Evolutionary conservation across 306 rosid species (phyloP).

Genomic region (Sesbania bispinosa): DNA sequence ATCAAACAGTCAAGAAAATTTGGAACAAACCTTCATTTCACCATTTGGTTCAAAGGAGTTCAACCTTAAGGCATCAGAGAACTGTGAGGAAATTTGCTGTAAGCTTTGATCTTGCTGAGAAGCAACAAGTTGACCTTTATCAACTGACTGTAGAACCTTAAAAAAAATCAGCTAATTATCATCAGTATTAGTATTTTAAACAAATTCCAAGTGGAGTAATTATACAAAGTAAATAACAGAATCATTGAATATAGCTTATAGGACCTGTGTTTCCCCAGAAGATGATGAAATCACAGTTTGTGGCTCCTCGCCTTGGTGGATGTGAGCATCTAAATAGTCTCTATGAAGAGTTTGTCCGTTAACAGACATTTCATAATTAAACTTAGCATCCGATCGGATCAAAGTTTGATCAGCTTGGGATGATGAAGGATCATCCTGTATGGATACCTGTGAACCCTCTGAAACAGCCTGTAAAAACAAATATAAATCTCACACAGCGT

Average conservation of each 20-base stretch:
- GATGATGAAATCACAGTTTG: slow-evolving; percentile 58
- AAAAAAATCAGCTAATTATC: background rate
- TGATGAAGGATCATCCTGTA: slow-evolving; percentile 51
- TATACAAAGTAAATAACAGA: background rate
- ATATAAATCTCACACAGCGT: slow-evolving; percentile 13
- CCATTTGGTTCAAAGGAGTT: slow-evolving; percentile 51
- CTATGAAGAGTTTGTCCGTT: slow-evolving; percentile 67
- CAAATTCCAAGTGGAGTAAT: background rate
- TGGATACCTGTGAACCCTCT: slow-evolving; percentile 57
- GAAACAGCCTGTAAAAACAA: slow-evolving; percentile 48
- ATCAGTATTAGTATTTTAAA: background rate
- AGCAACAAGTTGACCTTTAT: slow-evolving; percentile 46
- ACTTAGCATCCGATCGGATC: slow-evolving; percentile 55
- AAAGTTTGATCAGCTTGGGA: slow-evolving; percentile 67
- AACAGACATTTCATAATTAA: slow-evolving; percentile 61
- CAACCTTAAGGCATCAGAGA: slow-evolving; percentile 63
- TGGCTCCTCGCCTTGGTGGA: slow-evolving; percentile 49
- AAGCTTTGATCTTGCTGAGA: slow-evolving; percentile 60
- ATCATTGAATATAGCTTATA: too few relatives aligned
- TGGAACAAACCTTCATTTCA: slow-evolving; percentile 49
- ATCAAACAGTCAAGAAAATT: background rate
- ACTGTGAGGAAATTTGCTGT: slow-evolving; percentile 80
- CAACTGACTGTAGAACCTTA: slow-evolving; percentile 58
- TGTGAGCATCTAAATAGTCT: slow-evolving; percentile 58
- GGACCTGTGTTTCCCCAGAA: slow-evolving; percentile 64